These are phyloP conservation scores for Lichtheimia ornata DNA, from an alignment of 371 early-diverging fungal genomes.

Conservation along the genomic window DNA sequence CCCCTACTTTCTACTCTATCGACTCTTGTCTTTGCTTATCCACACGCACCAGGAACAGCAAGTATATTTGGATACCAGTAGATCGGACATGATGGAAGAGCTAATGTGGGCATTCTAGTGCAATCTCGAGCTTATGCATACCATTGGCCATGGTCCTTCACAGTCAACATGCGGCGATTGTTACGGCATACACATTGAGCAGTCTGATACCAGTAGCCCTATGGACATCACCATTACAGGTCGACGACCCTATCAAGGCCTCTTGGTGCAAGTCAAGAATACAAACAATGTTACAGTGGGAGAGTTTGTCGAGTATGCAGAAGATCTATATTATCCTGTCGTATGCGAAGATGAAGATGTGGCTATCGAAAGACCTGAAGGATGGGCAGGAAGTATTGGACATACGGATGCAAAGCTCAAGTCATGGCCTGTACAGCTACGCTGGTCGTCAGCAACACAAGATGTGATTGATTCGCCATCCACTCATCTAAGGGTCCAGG, in stretches of 20 bases:
- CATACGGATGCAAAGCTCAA: conserved; percentile 44
- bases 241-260: conserved; percentile 36
- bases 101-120: conserved; percentile 24
- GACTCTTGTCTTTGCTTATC: conserved; percentile 17
- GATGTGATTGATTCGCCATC: conserved; percentile 14
- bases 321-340: conserved; percentile 34
- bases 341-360: conserved; percentile 43
- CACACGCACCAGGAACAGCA: conserved; percentile 51
- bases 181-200: conserved; percentile 28
- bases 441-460: conserved; percentile 27
- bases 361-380: conserved; percentile 15
- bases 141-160: conserved; percentile 49
- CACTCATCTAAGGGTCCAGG: conserved; percentile 30
- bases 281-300: conserved; percentile 39
- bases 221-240: conserved; percentile 32
- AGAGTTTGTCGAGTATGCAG: conserved; percentile 36
- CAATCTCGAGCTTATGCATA: conserved; percentile 40
- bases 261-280: conserved; percentile 43
- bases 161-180: conserved; percentile 40
- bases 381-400: conserved; percentile 33
- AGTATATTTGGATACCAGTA: conserved; percentile 8
- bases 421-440: conserved; percentile 37
- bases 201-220: background rate
- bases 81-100: background rate
- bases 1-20: no score